phyloP scores from a whole-genome alignment of 352 stramenopile genomes.

The Phytophthora sp. region DNA sequence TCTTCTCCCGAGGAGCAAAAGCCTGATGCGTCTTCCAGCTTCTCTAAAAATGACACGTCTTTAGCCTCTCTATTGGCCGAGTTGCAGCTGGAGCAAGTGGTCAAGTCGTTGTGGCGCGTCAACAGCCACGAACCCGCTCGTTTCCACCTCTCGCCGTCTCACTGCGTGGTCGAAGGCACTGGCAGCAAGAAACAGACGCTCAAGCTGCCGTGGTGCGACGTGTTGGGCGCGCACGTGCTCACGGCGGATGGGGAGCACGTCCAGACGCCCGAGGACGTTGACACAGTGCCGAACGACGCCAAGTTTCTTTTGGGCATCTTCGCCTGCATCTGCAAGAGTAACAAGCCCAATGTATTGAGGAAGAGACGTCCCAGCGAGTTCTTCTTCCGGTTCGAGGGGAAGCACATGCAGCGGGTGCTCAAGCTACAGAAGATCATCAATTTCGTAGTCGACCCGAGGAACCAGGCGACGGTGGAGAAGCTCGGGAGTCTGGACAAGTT shows the following conservation, averaged over 20 bases:
- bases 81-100: slow-evolving; percentile 42
- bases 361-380: slow-evolving; percentile 50
- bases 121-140: slow-evolving; percentile 32
- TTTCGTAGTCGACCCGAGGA: slow-evolving; percentile 59
- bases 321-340: slow-evolving; percentile 42
- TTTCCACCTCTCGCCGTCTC: slow-evolving; percentile 32
- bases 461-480: slow-evolving; percentile 25
- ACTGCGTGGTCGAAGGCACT: slow-evolving; percentile 22
- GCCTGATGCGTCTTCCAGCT: background rate
- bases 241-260: slow-evolving; percentile 51
- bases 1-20: background rate
- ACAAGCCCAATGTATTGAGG: slow-evolving; percentile 39
- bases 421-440: slow-evolving; percentile 48
- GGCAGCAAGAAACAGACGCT: slow-evolving; percentile 20
- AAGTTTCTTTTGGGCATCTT: slow-evolving; percentile 59
- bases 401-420: slow-evolving; percentile 44
- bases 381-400: slow-evolving; percentile 54
- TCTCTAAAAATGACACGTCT: slow-evolving; percentile 6
- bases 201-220: slow-evolving; percentile 48
- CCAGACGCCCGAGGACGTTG: slow-evolving; percentile 21
- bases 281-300: slow-evolving; percentile 1
- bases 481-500: slow-evolving; percentile 43
- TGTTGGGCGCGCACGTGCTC: slow-evolving; percentile 64
- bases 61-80: slow-evolving; percentile 27
- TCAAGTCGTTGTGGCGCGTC: slow-evolving; percentile 31